Base-by-base conservation (phyloP, 2,329 filamentous ascomycete species). In the Chaetothyriales sp. region DNA sequence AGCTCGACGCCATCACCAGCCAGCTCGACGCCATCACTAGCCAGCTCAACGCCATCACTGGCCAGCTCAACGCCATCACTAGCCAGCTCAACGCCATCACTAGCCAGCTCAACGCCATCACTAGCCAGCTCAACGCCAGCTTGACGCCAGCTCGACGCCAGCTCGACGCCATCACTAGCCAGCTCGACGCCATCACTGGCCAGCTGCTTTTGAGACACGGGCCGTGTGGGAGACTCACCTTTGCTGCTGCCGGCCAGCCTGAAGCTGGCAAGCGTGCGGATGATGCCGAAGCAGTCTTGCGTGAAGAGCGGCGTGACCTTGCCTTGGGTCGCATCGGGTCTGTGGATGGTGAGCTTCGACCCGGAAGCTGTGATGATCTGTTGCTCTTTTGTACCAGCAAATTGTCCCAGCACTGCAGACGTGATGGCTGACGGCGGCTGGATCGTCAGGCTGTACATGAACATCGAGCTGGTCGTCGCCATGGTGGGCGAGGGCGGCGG, bases 401-500 rank as follows among this genome's bases (percentile, higher is more conserved):
- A 97, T 72, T 97, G 90, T 62, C 92, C 94, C 54, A 95, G 78
- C 59, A 95, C 85, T 58, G 92, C 89, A 71, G 94, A 85, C 48
- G 85, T 89, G 64, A 95, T 82, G 54, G 88, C 85, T 60, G 89
- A 89, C 33, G 92, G 87, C 62, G 87, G 85, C 71, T 95, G 89
- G 65, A 99, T 83, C 61, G 92, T 97, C 73, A 98, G 77, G 64
- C 88, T 92, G 74, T 98, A 98, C 73, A 98, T 83, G 69, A 95
- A 95, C 88, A 95, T 94, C 69, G 90, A 90, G 60, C 89, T 95
- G 56, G 90, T 95, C 67, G 89, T 94, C 74, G 92, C 90, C 92
- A 97, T 97, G 67, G 54, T 75, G 71, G 67, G 8, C 33, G 33
- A 40, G 33, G 15, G 13, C 10, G 29, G 8, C 33, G 4, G 10